Evolutionary conservation across 257 asterid species (phyloP).

Genomic region (Solanum etuberosum): DNA sequence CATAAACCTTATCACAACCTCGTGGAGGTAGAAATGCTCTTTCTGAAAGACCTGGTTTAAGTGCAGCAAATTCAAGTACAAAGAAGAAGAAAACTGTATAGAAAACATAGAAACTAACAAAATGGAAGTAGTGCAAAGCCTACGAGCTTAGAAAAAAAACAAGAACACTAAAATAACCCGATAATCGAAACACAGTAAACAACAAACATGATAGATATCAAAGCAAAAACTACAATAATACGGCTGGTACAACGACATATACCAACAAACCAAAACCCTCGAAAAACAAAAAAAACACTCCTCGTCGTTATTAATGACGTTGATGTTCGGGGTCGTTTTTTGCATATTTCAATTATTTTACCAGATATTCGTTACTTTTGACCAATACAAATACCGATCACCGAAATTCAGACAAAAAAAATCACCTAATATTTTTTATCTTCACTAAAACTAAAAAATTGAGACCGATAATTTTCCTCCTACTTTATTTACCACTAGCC

Average conservation of each 20-base stretch:
- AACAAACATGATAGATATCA: background rate
- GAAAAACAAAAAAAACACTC: background rate
- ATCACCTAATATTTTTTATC: background rate
- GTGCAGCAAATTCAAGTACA: background rate
- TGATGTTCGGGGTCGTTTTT: background rate
- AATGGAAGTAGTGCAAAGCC: background rate
- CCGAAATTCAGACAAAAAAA: background rate
- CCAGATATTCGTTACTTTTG: background rate
- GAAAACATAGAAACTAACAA: background rate
- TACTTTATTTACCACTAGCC: background rate
- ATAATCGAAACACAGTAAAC: too few species aligned
- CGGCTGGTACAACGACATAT: background rate
- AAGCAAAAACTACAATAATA: too few species aligned
- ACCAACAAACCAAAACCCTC: background rate
- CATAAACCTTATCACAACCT: background rate
- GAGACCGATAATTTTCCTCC: background rate
- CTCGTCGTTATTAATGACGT: background rate
- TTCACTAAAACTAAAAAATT: background rate
- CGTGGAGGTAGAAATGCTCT: background rate
- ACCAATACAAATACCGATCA: background rate
- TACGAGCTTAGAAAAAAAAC: background rate
- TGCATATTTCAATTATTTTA: background rate
- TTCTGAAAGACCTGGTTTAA: background rate
- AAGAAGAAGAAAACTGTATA: too few species aligned
- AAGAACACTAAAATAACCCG: too few species aligned